Conservation (phyloP, 2,329 filamentous ascomycete genomes). For the Alternaria sp. region DNA sequence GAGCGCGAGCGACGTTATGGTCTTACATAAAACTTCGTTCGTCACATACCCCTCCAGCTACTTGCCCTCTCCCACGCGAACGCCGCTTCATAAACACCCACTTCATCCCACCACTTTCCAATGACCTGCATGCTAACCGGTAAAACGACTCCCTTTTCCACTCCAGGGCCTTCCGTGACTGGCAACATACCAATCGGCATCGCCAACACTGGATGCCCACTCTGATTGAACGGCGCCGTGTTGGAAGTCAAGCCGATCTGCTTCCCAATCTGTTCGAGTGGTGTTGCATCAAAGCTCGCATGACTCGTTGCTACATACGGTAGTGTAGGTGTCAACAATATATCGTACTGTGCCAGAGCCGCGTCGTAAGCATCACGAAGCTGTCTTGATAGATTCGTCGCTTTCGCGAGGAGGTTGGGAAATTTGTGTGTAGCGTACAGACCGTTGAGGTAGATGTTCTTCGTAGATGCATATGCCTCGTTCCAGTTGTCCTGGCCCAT, state of each 20-base stretch:
- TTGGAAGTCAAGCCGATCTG: slow-evolving; percentile 63
- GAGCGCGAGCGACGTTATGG: background rate
- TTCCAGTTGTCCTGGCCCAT: slow-evolving; percentile 58
- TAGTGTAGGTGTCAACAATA: slow-evolving; percentile 58
- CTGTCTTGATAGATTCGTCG: slow-evolving; percentile 56
- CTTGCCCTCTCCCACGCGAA: slow-evolving; percentile 56
- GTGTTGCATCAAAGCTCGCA: slow-evolving; percentile 47
- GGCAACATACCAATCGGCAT: slow-evolving; percentile 58
- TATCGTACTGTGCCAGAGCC: slow-evolving; percentile 51
- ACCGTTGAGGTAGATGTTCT: slow-evolving; percentile 62
- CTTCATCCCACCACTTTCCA: slow-evolving; percentile 60
- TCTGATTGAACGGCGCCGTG: slow-evolving; percentile 64
- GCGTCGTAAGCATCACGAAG: slow-evolving; percentile 57
- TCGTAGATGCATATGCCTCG: slow-evolving; percentile 58
- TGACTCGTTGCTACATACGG: slow-evolving; percentile 57
- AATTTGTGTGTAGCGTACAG: slow-evolving; percentile 55
- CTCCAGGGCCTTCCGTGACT: slow-evolving; percentile 47
- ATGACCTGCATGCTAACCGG: slow-evolving; percentile 64
- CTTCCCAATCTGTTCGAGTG: slow-evolving; percentile 56
- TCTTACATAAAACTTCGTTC: background rate
- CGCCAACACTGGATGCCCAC: slow-evolving; percentile 62
- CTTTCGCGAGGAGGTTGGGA: slow-evolving; percentile 57
- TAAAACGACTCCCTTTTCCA: slow-evolving; percentile 38
- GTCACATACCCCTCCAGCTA: slow-evolving; percentile 51
- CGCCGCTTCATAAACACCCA: slow-evolving; percentile 52